Evolutionary conservation across 176 grass and related monocot species (phyloP).

Genomic region (Cocos nucifera): DNA sequence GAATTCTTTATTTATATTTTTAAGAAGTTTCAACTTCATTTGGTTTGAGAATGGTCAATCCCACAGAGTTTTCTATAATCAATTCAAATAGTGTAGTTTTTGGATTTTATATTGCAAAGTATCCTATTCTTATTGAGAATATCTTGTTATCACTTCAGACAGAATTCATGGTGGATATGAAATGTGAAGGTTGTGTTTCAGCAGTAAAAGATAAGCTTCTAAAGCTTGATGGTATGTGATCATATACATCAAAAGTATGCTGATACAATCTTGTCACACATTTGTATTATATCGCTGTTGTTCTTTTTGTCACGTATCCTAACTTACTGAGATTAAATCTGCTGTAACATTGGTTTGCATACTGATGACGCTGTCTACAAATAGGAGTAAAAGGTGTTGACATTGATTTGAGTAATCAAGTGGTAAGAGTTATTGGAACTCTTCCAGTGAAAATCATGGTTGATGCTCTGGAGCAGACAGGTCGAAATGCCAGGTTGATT

Average conservation of each 20-base stretch:
- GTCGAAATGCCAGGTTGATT: slow-evolving; percentile 65
- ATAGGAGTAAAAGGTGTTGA: slow-evolving; percentile 77
- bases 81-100: neutral
- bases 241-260: neutral
- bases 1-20: too few relatives aligned
- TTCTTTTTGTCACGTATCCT: too few relatives aligned
- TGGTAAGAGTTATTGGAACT: slow-evolving; percentile 78
- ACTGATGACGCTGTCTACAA: neutral
- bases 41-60: too few relatives aligned
- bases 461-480: slow-evolving; percentile 67
- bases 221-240: slow-evolving; percentile 55
- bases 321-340: too few relatives aligned
- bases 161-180: slow-evolving; percentile 99
- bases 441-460: slow-evolving; percentile 77
- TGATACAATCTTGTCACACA: too few relatives aligned
- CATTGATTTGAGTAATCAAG: slow-evolving; percentile 83
- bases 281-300: too few relatives aligned
- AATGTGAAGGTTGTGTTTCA: slow-evolving; percentile 83
- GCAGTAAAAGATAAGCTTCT: slow-evolving; percentile 61
- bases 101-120: slow-evolving; percentile 12
- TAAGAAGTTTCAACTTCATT: too few relatives aligned
- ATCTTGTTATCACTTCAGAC: slow-evolving; percentile 43
- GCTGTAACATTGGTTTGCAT: too few relatives aligned
- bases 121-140: slow-evolving; percentile 9
- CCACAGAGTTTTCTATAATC: too few relatives aligned